Conservation (phyloP, 352 stramenopile genomes). For the Phytophthora pinifolia region DNA sequence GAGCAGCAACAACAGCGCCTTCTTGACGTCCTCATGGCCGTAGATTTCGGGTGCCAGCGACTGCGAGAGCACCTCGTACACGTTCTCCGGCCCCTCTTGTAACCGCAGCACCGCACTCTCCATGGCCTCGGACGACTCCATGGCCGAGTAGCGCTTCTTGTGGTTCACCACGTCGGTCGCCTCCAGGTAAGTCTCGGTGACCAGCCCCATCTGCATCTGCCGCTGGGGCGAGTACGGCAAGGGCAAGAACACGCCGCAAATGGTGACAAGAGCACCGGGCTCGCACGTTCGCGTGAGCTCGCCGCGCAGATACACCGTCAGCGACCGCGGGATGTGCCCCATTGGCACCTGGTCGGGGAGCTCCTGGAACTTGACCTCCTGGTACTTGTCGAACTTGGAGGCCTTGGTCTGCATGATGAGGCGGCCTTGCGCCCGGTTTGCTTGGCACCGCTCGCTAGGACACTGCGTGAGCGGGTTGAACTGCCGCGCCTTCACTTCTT, state of each 20-base stretch:
- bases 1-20: constrained; percentile 97
- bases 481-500: constrained; percentile 92
- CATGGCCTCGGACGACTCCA: constrained; percentile 85
- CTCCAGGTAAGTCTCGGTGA: constrained; percentile 98
- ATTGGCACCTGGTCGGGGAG: constrained; percentile 95
- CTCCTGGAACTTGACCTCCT: constrained; percentile 98
- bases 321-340: constrained; percentile 95
- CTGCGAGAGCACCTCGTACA: constrained; percentile 94
- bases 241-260: constrained; percentile 97
- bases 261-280: constrained; percentile 96
- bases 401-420: constrained; percentile 96
- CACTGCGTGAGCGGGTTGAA: constrained; percentile 95
- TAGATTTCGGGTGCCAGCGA: constrained; percentile 99
- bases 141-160: constrained; percentile 97
- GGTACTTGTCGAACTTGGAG: constrained; percentile 99
- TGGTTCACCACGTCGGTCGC: constrained; percentile 95
- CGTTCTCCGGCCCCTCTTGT: constrained; percentile 63
- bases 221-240: constrained; percentile 90
- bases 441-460: constrained; percentile 87
- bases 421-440: constrained; percentile 73
- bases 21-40: constrained; percentile 99
- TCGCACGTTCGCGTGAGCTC: constrained; percentile 93
- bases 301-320: constrained; percentile 92
- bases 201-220: constrained; percentile 96
- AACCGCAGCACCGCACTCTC: constrained; percentile 71